phyloP scores from a whole-genome alignment of 2,329 filamentous ascomycete genomes.

The Chaetomium olivaceum region DNA sequence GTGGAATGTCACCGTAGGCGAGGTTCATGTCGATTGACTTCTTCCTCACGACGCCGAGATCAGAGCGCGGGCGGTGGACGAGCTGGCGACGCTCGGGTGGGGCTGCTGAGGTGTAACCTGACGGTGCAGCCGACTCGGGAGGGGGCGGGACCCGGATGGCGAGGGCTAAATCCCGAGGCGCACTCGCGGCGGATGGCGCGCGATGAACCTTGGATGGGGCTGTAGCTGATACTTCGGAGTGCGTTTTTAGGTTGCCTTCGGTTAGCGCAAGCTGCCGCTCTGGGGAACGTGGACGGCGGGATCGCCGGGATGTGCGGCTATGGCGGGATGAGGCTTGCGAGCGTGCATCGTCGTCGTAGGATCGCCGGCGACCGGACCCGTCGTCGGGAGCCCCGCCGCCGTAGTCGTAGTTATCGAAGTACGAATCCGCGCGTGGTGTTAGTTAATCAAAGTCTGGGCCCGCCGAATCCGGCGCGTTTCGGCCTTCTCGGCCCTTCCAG shows the following conservation, averaged over 20 bases:
- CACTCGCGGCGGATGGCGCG: slow-evolving; percentile 47
- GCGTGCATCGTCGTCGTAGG: slow-evolving; percentile 34
- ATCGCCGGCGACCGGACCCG: slow-evolving; percentile 30
- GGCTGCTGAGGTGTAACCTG: background rate
- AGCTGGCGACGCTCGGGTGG: slow-evolving; percentile 34
- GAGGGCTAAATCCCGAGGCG: slow-evolving; percentile 45
- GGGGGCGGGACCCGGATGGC: slow-evolving; percentile 32
- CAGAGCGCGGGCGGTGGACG: slow-evolving; percentile 43
- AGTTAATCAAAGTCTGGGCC: slow-evolving; percentile 60
- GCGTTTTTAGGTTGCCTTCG: slow-evolving; percentile 52
- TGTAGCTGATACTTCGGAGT: slow-evolving; percentile 54
- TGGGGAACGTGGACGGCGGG: slow-evolving; percentile 39
- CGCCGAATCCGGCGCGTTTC: slow-evolving; percentile 49
- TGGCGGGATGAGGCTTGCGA: slow-evolving; percentile 40
- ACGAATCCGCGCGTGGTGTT: slow-evolving; percentile 29
- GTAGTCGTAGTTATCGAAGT: slow-evolving; percentile 36
- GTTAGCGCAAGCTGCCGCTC: slow-evolving; percentile 49
- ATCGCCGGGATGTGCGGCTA: slow-evolving; percentile 44
- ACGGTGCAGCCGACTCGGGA: slow-evolving; percentile 24
- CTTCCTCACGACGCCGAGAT: slow-evolving; percentile 41
- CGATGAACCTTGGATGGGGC: slow-evolving; percentile 46
- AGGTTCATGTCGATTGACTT: slow-evolving; percentile 83
- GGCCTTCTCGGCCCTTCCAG: slow-evolving; percentile 66
- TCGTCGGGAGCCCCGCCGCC: slow-evolving; percentile 32
- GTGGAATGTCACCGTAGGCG: slow-evolving; percentile 81